These are phyloP conservation scores for Lactarius deliciosus DNA, from an alignment of 768 basidiomycete genomes.

Conservation along the genomic window DNA sequence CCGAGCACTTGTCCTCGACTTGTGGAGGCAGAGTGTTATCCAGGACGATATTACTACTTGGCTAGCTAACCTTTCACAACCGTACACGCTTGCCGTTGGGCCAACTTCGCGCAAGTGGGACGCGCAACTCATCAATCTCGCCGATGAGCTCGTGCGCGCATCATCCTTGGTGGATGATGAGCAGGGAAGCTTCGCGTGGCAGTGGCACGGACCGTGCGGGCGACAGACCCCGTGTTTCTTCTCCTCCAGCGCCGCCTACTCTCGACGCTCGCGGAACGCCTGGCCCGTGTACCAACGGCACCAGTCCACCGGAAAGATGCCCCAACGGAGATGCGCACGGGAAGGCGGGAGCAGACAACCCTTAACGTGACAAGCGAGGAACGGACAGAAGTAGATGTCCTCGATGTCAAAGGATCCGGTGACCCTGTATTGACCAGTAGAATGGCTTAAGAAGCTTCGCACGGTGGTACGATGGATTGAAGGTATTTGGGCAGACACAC, in stretches of 20 bases:
- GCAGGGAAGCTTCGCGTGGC: conserved; percentile 56
- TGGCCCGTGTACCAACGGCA: conserved; percentile 28
- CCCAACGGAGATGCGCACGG: conserved; percentile 19
- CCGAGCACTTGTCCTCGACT: conserved; percentile 48
- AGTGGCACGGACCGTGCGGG: conserved; percentile 61
- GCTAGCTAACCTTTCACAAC: conserved; percentile 28
- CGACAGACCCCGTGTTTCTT: conserved; percentile 63
- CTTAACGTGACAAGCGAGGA: conserved; percentile 10
- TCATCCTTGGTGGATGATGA: conserved; percentile 44
- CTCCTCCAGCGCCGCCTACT: conserved; percentile 61
- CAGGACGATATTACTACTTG: conserved; percentile 33
- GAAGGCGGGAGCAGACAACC: conserved; percentile 16
- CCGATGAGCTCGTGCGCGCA: conserved; percentile 68
- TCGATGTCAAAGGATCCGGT: conserved; percentile 63
- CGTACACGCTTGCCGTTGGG: conserved; percentile 24
- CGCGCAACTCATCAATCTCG: conserved; percentile 67
- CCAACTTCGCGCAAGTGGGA: conserved; percentile 41
- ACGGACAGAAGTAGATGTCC: conserved; percentile 18
- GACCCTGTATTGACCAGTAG: conserved; percentile 51
- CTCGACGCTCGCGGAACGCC: conserved; percentile 38
- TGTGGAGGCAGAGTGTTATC: conserved; percentile 46
- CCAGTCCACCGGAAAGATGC: conserved; percentile 16
- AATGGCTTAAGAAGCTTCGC: conserved; percentile 44
- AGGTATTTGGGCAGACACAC: conserved; percentile 52
- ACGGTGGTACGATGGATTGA: conserved; percentile 52